Conservation (phyloP, 345 rosid species). For the Populus nigra region DNA sequence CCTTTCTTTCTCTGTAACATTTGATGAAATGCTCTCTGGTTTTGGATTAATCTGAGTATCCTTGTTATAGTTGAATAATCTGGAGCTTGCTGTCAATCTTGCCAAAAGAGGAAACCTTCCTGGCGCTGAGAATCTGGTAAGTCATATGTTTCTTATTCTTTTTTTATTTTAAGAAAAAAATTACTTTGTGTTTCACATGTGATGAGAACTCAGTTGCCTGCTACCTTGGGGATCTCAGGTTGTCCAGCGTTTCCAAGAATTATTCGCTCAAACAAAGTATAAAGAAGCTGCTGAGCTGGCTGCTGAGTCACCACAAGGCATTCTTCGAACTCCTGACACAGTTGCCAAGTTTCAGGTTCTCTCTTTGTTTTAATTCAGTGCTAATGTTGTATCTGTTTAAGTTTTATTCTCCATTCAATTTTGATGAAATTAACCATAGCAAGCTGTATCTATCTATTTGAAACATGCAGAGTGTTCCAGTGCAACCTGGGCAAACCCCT, state of each 20-base stretch:
- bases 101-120: slow-evolving; percentile 99
- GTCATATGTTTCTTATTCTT: not conserved
- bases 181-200: not conserved
- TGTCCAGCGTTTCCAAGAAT: slow-evolving; percentile 95
- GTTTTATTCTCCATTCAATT: not conserved
- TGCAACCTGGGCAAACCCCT: slow-evolving; percentile 97
- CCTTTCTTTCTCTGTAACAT: not conserved
- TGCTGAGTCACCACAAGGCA: slow-evolving; percentile 97
- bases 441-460: slow-evolving; percentile 4
- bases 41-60: not conserved
- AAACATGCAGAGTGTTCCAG: slow-evolving; percentile 86
- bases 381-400: not conserved
- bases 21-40: not conserved
- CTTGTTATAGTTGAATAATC: slow-evolving; percentile 70
- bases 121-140: slow-evolving; percentile 98
- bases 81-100: slow-evolving; percentile 97
- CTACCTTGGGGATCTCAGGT: slow-evolving; percentile 48
- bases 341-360: slow-evolving; percentile 96
- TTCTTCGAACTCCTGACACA: slow-evolving; percentile 94
- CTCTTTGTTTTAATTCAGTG: slow-evolving; percentile 11
- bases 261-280: slow-evolving; percentile 95
- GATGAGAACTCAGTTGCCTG: not conserved
- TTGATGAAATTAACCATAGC: not conserved
- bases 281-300: slow-evolving; percentile 99
- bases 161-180: not conserved